These are phyloP conservation scores for Dactylellina leptospora DNA, from an alignment of 2,329 filamentous ascomycete genomes.

Conservation along the genomic window DNA sequence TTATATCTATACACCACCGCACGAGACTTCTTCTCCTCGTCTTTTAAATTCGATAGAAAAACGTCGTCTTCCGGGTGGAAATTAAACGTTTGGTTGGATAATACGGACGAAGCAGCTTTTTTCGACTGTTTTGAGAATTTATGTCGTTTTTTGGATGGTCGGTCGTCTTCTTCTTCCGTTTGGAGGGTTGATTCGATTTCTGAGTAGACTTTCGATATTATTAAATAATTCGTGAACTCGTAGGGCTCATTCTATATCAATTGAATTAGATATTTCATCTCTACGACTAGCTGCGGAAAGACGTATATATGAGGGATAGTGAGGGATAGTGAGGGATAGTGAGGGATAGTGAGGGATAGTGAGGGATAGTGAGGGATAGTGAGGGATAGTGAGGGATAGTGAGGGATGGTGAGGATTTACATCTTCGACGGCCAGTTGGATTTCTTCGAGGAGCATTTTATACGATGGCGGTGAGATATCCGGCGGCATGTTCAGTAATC, in stretches of 20 bases:
- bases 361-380: neutral
- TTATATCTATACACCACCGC: constrained; percentile 78
- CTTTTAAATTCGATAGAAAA: constrained; percentile 62
- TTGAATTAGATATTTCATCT: too few species aligned
- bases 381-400: neutral
- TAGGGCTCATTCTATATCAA: constrained; percentile 77
- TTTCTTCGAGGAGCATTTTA: constrained; percentile 90
- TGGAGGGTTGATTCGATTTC: constrained; percentile 83
- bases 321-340: too few species aligned
- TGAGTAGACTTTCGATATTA: constrained; percentile 89
- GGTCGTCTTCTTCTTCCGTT: constrained; percentile 66
- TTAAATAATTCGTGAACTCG: constrained; percentile 88
- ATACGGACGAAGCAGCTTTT: constrained; percentile 1
- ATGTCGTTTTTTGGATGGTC: constrained; percentile 5
- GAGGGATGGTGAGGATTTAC: constrained; percentile 3
- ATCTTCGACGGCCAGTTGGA: constrained; percentile 85
- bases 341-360: neutral
- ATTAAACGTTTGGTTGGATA: constrained; percentile 68
- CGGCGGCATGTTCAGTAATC: constrained; percentile 94
- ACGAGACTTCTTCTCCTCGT: constrained; percentile 69
- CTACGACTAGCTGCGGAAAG: too few species aligned
- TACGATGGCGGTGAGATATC: constrained; percentile 95
- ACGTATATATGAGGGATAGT: too few species aligned
- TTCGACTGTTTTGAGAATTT: constrained; percentile 9
- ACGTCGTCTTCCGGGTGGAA: constrained; percentile 98